A percentile compares a stretch with the other conserved stretches of the same genome.
Conservation (phyloP, 1,284 basidiomycete species). For the Crepidotus sp. region DNA sequence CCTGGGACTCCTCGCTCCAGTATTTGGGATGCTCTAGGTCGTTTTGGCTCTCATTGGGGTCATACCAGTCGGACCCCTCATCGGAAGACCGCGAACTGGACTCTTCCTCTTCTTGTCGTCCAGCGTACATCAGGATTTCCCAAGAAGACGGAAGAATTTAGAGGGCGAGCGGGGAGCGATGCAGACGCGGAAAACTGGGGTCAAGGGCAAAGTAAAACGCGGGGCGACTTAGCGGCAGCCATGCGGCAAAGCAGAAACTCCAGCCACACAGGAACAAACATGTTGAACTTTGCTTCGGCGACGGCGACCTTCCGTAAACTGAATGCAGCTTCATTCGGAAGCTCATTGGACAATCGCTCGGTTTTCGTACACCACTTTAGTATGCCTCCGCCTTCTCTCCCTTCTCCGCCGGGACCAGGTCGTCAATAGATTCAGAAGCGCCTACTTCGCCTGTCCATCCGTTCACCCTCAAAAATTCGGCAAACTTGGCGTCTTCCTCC, state of each 20-base stretch:
- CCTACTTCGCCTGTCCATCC: slow-evolving; percentile 18
- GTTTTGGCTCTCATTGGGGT: slow-evolving; percentile 15
- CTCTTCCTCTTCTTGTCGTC: background rate
- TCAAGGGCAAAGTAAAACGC: background rate
- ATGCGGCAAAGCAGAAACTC: background rate
- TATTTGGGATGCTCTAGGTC: slow-evolving; percentile 16
- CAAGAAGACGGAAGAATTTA: background rate
- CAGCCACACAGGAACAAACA: background rate
- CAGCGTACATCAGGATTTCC: background rate
- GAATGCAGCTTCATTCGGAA: too few relatives aligned
- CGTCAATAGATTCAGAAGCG: slow-evolving; percentile 12
- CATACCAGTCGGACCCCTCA: slow-evolving; percentile 13
- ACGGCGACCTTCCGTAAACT: too few relatives aligned
- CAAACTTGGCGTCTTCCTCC: slow-evolving; percentile 16
- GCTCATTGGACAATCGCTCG: too few relatives aligned
- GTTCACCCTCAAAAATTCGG: slow-evolving; percentile 12
- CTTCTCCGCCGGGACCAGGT: slow-evolving; percentile 9
- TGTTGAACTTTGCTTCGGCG: background rate
- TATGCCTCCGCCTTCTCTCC: slow-evolving; percentile 6
- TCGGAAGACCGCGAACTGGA: slow-evolving; percentile 7
- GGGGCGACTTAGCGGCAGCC: background rate
- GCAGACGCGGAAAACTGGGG: background rate
- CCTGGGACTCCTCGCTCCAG: slow-evolving; percentile 11
- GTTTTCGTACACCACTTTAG: background rate
- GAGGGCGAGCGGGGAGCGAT: background rate